Conservation (phyloP, 305 asterid genomes). For the Fraxinus floribunda region DNA sequence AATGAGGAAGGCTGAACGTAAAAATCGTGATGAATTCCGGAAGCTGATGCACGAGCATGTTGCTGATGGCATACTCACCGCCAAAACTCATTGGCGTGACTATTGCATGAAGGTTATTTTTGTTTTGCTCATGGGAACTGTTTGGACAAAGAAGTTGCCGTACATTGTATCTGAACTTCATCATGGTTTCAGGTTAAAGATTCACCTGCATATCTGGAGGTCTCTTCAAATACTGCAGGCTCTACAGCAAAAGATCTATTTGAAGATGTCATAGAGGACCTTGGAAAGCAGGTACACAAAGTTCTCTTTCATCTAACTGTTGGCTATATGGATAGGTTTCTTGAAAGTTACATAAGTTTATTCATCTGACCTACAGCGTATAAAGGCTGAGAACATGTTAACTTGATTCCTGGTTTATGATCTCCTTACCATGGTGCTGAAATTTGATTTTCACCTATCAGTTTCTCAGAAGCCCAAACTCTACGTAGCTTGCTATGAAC, state of each 20-base stretch:
- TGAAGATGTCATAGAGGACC: constrained; percentile 86
- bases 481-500: neutral
- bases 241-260: constrained; percentile 78
- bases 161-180: constrained; percentile 21
- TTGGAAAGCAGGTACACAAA: constrained; percentile 65
- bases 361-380: neutral
- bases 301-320: neutral
- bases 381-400: neutral
- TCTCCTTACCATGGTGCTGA: constrained; percentile 2
- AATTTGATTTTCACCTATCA: neutral
- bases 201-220: constrained; percentile 73
- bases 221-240: constrained; percentile 76
- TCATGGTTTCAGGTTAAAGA: constrained; percentile 75
- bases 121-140: constrained; percentile 15
- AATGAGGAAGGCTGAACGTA: constrained; percentile 75
- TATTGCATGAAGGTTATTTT: constrained; percentile 67
- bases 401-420: neutral
- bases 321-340: neutral
- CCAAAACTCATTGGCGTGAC: constrained; percentile 82
- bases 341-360: neutral
- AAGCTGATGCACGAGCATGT: constrained; percentile 95
- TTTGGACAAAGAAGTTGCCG: neutral
- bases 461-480: neutral
- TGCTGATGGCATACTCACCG: constrained; percentile 59
- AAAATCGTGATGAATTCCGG: constrained; percentile 95